Conservation (phyloP, 192 early-diverging fungal genomes). For the Chytriomyces hyalinus region DNA sequence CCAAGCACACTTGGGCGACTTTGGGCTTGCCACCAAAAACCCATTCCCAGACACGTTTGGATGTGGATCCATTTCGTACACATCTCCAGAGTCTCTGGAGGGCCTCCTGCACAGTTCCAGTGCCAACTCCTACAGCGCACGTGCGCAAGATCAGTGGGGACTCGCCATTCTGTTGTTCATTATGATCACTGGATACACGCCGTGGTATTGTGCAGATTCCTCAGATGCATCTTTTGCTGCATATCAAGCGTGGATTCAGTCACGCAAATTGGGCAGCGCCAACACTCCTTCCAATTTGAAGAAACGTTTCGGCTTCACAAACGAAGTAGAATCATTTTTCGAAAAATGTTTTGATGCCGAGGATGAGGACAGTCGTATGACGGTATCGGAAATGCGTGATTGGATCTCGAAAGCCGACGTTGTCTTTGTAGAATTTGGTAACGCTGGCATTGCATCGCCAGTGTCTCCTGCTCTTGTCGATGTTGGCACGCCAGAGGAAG, state of each 20-base stretch:
- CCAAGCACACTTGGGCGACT: constrained; percentile 80
- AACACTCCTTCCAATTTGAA: constrained; percentile 1
- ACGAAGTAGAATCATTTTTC: constrained; percentile 12
- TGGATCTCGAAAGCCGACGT: not conserved
- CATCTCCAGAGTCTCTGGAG: constrained; percentile 74
- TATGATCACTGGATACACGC: constrained; percentile 77
- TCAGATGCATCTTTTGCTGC: constrained; percentile 76
- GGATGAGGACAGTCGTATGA: not conserved
- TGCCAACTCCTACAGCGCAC: constrained; percentile 52
- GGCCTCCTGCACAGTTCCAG: constrained; percentile 46
- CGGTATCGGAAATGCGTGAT: not conserved
- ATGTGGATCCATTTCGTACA: constrained; percentile 87
- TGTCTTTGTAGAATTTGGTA: not conserved
- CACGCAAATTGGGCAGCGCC: not conserved
- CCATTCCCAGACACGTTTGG: constrained; percentile 78
- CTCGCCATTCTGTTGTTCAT: constrained; percentile 78
- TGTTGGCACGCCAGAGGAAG: not conserved
- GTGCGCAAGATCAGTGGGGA: constrained; percentile 77
- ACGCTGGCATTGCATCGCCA: not conserved
- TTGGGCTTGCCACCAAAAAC: constrained; percentile 89
- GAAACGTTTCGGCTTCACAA: constrained; percentile 6
- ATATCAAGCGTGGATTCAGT: constrained; percentile 11
- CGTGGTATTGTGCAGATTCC: constrained; percentile 59
- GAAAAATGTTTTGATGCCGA: constrained; percentile 9
- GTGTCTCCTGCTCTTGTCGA: not conserved